These are phyloP conservation scores for Cutaneotrichosporon mucoides DNA, from an alignment of 1,284 basidiomycete species.

Conservation along the genomic window DNA sequence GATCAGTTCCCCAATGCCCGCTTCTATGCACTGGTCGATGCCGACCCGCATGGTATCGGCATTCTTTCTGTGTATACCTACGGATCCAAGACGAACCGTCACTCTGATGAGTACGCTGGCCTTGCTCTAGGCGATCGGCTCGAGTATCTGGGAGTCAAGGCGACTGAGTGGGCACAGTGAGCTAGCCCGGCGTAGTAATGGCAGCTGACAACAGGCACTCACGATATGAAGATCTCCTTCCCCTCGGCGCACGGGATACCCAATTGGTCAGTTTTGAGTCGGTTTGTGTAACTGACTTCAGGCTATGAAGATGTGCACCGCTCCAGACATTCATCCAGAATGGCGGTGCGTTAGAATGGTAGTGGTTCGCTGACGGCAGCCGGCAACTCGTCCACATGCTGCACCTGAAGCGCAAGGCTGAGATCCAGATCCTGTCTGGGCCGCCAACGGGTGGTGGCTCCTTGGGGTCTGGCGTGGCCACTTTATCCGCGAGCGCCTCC, in stretches of 20 bases:
- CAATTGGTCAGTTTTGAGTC: slow-evolving; percentile 55
- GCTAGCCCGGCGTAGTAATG: slow-evolving; percentile 32
- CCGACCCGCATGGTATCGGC: slow-evolving; percentile 82
- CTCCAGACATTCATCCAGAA: slow-evolving; percentile 1
- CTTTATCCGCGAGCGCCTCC: background rate
- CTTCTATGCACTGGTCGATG: slow-evolving; percentile 76
- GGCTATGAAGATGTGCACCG: slow-evolving; percentile 9
- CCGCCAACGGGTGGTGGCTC: no score
- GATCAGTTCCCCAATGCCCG: slow-evolving; percentile 65
- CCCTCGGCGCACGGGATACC: slow-evolving; percentile 66
- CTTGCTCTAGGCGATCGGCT: slow-evolving; percentile 65
- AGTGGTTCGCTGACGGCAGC: slow-evolving; percentile 40
- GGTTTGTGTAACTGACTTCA: background rate
- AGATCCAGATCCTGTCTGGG: slow-evolving; percentile 67
- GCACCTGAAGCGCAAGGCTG: slow-evolving; percentile 73
- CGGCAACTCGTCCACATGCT: slow-evolving; percentile 74
- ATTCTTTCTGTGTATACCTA: slow-evolving; percentile 74
- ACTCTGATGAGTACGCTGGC: slow-evolving; percentile 40
- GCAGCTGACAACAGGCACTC: slow-evolving; percentile 53
- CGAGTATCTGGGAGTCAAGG: slow-evolving; percentile 72
- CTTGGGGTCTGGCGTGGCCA: no score
- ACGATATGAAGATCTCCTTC: slow-evolving; percentile 58
- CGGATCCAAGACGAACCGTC: slow-evolving; percentile 40
- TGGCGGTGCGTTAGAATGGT: slow-evolving; percentile 13
- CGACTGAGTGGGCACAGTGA: slow-evolving; percentile 54